These are phyloP conservation scores for Bolboschoenus planiculmis DNA, from an alignment of 176 grass and related monocot species.

Conservation along the genomic window DNA sequence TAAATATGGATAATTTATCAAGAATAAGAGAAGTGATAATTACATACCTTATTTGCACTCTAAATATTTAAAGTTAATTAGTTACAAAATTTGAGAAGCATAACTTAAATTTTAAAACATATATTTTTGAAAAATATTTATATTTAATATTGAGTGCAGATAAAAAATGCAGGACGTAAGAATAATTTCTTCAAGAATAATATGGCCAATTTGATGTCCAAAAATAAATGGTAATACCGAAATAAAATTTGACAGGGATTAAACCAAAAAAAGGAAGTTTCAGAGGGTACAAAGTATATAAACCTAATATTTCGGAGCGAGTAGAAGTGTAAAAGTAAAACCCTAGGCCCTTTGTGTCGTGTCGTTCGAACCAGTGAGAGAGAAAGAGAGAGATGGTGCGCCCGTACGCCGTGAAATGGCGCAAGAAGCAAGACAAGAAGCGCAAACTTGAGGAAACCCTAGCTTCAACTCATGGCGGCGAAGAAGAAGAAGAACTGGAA, in stretches of 20 bases:
- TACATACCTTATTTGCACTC: no score
- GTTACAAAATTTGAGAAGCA: no score
- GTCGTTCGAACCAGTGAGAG: neutral
- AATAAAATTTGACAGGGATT: neutral
- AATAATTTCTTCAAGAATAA: neutral
- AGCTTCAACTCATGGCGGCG: constrained; percentile 15
- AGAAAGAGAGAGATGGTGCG: constrained; percentile 42
- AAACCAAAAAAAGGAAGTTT: neutral
- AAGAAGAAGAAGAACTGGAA: constrained; percentile 4
- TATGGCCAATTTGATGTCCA: neutral
- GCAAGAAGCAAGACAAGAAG: constrained; percentile 49
- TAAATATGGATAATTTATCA: no score
- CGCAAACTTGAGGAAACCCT: constrained; percentile 40
- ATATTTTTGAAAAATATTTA: no score
- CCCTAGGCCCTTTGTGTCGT: constrained; percentile 26
- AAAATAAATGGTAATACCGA: neutral
- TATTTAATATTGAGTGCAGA: no score
- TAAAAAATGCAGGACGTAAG: no score
- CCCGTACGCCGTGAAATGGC: constrained; percentile 55
- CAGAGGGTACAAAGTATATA: neutral
- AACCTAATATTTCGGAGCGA: neutral
- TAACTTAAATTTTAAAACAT: no score
- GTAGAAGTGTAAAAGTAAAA: constrained; percentile 5
- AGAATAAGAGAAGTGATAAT: no score
- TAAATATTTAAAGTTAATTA: no score